Base-by-base conservation (phyloP, 2,329 filamentous ascomycete species). In the Fusarium cicatricum region DNA sequence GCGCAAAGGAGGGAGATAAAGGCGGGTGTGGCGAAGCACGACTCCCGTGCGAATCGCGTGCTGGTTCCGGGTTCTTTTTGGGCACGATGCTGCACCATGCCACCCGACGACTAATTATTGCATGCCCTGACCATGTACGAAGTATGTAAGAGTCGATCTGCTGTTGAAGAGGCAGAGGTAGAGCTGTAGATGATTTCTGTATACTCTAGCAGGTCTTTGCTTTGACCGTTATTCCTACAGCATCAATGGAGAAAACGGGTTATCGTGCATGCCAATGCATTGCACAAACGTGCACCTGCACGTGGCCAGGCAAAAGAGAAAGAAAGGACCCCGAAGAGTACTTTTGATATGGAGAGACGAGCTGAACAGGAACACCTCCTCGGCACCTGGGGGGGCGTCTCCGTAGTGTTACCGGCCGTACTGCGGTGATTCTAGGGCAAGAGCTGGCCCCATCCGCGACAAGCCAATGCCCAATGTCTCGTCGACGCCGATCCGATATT, bases 401-500 rank as follows among this genome's bases (percentile, higher is more conserved):
- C 31, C 31, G 21, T 68, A 67, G 57, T 52, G 50, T 39, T 33
- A 58, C 51, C 68, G 68, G 68, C 68, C 62, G 62, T 70, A 68
- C 68, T 69, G 51, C 68, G 68, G 68, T 60, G 61, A 55, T 58
- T 70, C 59, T 67, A 42, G 53, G 39, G 41, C 37, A 49, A 42
- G 52, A 48, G 50, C 55, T 61, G 55, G 60, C 44, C 46, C 52
- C 57, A 53, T 64, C 50, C 56, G 53, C 46, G 52, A 66, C 65
- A 66, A 52, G 59, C 50, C 55, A 62, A 58, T 57, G 39, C 58
- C 53, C 65, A 65, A 51, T 68, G 66, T 71, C 67, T 72, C 67
- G 65, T 64, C 59, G 58, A 65, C 62, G 68, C 63, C 67, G 71
- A 69, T 71, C 70, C 58, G 41, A 53, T 60, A 53, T 58, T 52